These are phyloP conservation scores for Leccinum griseonigrum DNA, from an alignment of 1,284 basidiomycete species.

Conservation along the genomic window DNA sequence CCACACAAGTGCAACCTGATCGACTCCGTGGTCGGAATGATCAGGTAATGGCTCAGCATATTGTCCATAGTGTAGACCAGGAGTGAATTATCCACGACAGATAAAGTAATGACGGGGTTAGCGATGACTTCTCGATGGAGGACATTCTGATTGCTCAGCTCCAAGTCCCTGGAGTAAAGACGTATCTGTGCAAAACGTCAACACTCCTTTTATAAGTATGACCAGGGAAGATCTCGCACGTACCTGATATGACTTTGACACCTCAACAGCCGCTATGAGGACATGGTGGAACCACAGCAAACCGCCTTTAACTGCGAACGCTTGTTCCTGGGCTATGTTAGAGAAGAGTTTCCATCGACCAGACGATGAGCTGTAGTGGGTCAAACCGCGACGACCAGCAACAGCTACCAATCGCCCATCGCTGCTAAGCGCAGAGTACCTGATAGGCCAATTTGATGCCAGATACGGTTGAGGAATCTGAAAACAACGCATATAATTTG, in stretches of 20 bases:
- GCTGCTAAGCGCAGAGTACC: conserved; percentile 87
- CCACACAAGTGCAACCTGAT: conserved; percentile 91
- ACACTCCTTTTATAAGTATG: not conserved
- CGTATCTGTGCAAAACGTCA: conserved; percentile 54
- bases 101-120: conserved; percentile 80
- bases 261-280: conserved; percentile 87
- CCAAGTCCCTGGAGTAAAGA: conserved; percentile 92
- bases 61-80: conserved; percentile 98
- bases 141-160: conserved; percentile 84
- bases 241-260: conserved; percentile 78
- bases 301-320: conserved; percentile 88
- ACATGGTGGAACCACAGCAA: conserved; percentile 98
- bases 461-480: conserved; percentile 90
- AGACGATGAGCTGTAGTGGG: conserved; percentile 92
- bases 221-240: conserved; percentile 17
- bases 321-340: conserved; percentile 84
- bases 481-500: not conserved
- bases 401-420: conserved; percentile 94
- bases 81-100: conserved; percentile 94
- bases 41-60: conserved; percentile 89
- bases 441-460: conserved; percentile 92
- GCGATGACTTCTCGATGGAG: conserved; percentile 81
- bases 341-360: conserved; percentile 95
- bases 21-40: conserved; percentile 80
- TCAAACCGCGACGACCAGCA: conserved; percentile 87